Evolutionary conservation across 2,329 filamentous ascomycete species (phyloP), one percentile per base, ranked within the genome.

Genomic region (Fusarium mangiferae): DNA sequence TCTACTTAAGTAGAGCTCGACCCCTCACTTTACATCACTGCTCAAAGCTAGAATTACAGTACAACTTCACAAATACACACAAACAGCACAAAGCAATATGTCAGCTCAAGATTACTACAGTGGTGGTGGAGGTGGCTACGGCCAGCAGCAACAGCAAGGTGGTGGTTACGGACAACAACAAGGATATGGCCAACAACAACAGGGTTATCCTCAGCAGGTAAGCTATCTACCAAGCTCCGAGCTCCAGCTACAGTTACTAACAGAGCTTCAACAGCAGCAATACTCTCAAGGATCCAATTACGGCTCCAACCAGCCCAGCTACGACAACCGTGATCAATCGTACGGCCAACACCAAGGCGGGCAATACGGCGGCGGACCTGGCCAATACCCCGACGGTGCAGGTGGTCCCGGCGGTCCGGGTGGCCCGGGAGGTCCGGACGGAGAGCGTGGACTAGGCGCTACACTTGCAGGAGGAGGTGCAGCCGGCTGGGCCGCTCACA

Each of bases 381-480:
- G 68, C 14, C 65, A 67, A 36, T 77, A 76, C 36, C 48, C 64
- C 5, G 56, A 58, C 6, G 66, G 71, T 41, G 57, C 26, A 22
- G 38, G 41, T 7, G 54, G 63, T 15, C 70, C 66, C 8, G 67
- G 66, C 13, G 68, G 66, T 20, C 60, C 68, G 0, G 67, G 68
- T 12, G 75, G 75, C 12, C 71, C 64, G 7, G 73, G 76, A 45
- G 76, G 78, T 7, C 75, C 66, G 7, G 75, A 80, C 26, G 77
- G 79, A 7, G 87, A 89, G 36, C 84, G 87, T 51, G 87, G 87
- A n/a, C 80, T 89, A 6, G 87, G 87, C 8, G 85, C 87, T 7
- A 84, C 86, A 13, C 73, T 89, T 22, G 67, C 86, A 5, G 87
- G 87, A 39, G 84, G 85, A 20, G 85, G 83, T 46, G 86, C 83